Evolutionary conservation across 148 eudicot genomes (phyloP).

Genomic region (Vaccinium darrowii): DNA sequence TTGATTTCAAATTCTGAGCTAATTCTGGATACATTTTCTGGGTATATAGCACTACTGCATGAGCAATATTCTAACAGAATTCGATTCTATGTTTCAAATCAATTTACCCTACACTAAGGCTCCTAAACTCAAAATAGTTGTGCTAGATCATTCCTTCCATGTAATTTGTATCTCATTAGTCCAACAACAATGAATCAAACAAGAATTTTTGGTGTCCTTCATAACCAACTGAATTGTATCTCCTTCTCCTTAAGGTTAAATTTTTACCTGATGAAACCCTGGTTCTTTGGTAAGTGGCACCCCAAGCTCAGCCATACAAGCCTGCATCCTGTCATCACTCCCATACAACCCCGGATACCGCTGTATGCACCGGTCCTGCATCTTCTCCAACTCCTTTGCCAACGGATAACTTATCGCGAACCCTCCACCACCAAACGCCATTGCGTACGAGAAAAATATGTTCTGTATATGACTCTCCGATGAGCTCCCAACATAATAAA

Average conservation of each 20-base stretch:
- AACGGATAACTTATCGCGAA: constrained; percentile 40
- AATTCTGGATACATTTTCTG: too few species aligned
- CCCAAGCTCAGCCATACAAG: constrained; percentile 43
- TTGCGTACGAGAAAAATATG: constrained; percentile 35
- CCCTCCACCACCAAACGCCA: constrained; percentile 43
- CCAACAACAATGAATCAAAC: neutral
- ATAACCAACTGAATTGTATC: neutral
- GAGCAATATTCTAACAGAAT: too few species aligned
- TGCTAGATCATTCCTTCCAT: too few species aligned
- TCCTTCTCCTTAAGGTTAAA: neutral
- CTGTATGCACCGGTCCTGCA: constrained; percentile 39
- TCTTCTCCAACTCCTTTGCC: constrained; percentile 36
- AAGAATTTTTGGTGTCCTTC: neutral
- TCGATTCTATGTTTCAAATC: neutral
- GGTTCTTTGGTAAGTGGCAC: constrained; percentile 35
- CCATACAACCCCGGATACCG: constrained; percentile 41
- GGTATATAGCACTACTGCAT: too few species aligned
- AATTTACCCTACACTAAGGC: neutral
- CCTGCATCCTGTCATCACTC: constrained; percentile 42
- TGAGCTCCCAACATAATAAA: constrained; percentile 48
- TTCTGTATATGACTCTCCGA: constrained; percentile 68
- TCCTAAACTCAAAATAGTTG: too few species aligned
- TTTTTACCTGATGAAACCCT: constrained; percentile 38
- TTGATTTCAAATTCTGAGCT: too few species aligned
- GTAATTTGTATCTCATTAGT: neutral